Evolutionary conservation across 2,329 filamentous ascomycete species (phyloP), one percentile per base, ranked within the genome.

Genomic region (Colletotrichum cereale): DNA sequence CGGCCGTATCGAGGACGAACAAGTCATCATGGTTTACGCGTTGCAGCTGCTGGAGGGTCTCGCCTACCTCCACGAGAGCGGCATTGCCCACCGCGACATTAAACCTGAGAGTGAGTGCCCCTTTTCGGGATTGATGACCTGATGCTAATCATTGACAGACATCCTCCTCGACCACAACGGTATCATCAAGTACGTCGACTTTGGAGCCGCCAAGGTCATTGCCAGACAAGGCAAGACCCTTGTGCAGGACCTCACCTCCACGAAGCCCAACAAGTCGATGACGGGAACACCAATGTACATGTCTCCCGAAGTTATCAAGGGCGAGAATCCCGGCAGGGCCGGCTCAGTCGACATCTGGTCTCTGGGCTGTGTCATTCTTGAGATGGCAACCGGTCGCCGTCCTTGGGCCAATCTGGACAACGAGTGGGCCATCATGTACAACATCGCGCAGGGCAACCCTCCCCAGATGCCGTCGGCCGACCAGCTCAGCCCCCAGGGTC

Each of bases 381-480:
- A 99, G 82, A 98, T 99, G 96, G 94, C 94, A 4, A 99, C 96
- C 0, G 96, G 96, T 26, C 90, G 95, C 73, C 91, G 96, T 21
- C 96, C 96, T 1, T 99, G 96, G 96, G 94, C 95, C 34, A 94
- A 92, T 74, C 90, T 98, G 57, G 96, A 99, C 84, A 99, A 99
- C 79, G 96, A 99, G 82, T 99, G 95, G 95, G 96, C 96, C 52
- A 98, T 99, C 84, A 99, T 99, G 96, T 99, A 98, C 87, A 98
- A 98, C 85, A 99, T 99, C 78, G 96, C 96, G 1, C 96, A 97
- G 80, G 96, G 96, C 74, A 97, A 98, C 77, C 93, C 95, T 60
- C 96, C 96, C 7, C 92, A 94, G 79, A 86, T 98, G 67, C 96
- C 96, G 2, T 87, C 89, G 0, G 80, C 86, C 0, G 96, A 98